These are phyloP conservation scores for Capillidium heterosporum DNA, from an alignment of 371 early-diverging fungal genomes.

Conservation along the genomic window DNA sequence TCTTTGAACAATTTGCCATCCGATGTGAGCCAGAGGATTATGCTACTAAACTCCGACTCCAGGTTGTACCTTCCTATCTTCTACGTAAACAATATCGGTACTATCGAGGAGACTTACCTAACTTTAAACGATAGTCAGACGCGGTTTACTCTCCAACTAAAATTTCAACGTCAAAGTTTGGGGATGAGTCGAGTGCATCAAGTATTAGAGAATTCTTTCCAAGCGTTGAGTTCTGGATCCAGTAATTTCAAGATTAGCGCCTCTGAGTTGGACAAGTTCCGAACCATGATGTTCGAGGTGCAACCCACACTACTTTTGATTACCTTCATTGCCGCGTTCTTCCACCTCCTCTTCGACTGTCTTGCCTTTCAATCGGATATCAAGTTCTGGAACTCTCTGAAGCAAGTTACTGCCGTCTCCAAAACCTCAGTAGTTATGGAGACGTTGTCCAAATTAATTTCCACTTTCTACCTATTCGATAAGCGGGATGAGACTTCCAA, in stretches of 20 bases:
- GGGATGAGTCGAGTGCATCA: slow-evolving; percentile 20
- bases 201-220: not conserved
- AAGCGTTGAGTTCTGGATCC: not conserved
- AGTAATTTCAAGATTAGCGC: slow-evolving; percentile 13
- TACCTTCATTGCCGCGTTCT: slow-evolving; percentile 38
- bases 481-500: slow-evolving; percentile 21
- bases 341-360: slow-evolving; percentile 54
- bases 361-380: slow-evolving; percentile 58
- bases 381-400: slow-evolving; percentile 27
- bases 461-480: slow-evolving; percentile 39
- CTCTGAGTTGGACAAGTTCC: slow-evolving; percentile 21
- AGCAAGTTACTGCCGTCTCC: slow-evolving; percentile 34
- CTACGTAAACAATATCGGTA: slow-evolving; percentile 20
- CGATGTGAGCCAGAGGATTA: slow-evolving; percentile 2
- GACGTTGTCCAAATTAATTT: slow-evolving; percentile 27
- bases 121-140: not conserved
- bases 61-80: slow-evolving; percentile 17
- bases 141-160: not conserved
- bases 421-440: slow-evolving; percentile 34
- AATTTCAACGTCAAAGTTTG: slow-evolving; percentile 10
- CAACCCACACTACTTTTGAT: slow-evolving; percentile 26
- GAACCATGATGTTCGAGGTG: slow-evolving; percentile 25
- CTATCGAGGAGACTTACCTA: slow-evolving; percentile 12
- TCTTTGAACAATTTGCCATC: slow-evolving; percentile 3
- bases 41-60: not conserved